These are phyloP conservation scores for Hypericum perforatum DNA, from an alignment of 345 rosid genomes.

Conservation along the genomic window DNA sequence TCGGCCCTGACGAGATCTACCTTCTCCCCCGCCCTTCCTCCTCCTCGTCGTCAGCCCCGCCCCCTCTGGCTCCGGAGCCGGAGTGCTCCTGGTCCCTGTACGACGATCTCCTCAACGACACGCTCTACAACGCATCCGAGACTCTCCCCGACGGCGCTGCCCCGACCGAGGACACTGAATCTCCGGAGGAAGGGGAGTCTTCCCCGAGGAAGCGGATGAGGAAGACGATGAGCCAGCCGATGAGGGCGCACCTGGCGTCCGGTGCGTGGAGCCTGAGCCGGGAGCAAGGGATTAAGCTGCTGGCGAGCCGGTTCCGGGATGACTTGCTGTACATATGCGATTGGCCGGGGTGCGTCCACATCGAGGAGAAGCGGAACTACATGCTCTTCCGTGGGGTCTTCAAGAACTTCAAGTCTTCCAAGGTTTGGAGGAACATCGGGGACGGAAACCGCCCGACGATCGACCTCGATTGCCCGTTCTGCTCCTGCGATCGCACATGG, in stretches of 20 bases:
- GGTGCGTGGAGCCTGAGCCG: conserved; percentile 72
- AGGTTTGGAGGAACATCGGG: conserved; percentile 83
- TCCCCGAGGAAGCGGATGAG: conserved; percentile 31
- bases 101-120: conserved; percentile 73
- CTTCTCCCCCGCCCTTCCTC: conserved; percentile 9
- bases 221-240: conserved; percentile 37
- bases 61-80: background rate
- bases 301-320: conserved; percentile 82
- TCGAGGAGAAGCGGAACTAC: conserved; percentile 73
- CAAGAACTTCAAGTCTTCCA: conserved; percentile 68
- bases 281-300: conserved; percentile 78
- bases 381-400: conserved; percentile 88
- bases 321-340: conserved; percentile 78
- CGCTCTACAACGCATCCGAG: conserved; percentile 42
- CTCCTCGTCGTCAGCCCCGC: conserved; percentile 12
- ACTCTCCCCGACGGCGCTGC: conserved; percentile 16
- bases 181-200: conserved; percentile 9
- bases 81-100: conserved; percentile 58
- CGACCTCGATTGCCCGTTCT: conserved; percentile 69
- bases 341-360: conserved; percentile 89
- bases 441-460: conserved; percentile 56
- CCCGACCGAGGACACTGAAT: conserved; percentile 6
- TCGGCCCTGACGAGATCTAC: conserved; percentile 57
- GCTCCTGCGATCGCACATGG: conserved; percentile 70
- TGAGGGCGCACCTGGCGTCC: conserved; percentile 60